Base-by-base conservation (phyloP, 352 stramenopile species). In the Phytopythium sindhum region DNA sequence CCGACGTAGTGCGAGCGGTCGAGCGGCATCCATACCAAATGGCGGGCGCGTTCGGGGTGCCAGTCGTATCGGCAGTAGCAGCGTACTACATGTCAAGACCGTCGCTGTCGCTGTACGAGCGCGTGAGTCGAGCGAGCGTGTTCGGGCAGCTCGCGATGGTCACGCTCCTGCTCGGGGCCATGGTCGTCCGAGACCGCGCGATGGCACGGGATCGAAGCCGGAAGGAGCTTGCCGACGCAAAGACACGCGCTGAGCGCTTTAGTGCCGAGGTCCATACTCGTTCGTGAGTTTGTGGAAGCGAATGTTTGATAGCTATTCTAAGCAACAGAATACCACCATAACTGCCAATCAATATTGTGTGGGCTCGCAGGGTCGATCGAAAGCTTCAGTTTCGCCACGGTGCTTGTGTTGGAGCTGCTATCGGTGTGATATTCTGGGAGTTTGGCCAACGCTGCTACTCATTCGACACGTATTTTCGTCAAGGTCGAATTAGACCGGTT, bases 71-170 rank as follows among this genome's bases (percentile, higher is more conserved):
- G 23, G 52, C 52, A 3, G 52, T 58, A 5, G 31, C 52, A 8
- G 26, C 29, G 52, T 44, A 45, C 19, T 31, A 58, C n/a, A 45
- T 58, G 52, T 45, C 52, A 0, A 23, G 19, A 2, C n/a, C 29
- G n/a, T 3, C 29, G n/a, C 52, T 44, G 21, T 42, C 52, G 5
- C 52, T 58, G 3, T 39, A 29, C 29, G 52, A 58, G 52, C 52
- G 52, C 19, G 29, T 58, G 21, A 42, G 52, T 44, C 52, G 52
- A 23, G 52, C 28, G 9, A 41, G 31, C 29, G 52, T 28, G 31
- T 58, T 44, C 23, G 52, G 52, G 5, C 52, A 58, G 35, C 29
- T 58, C 31, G 52, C 52, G 11, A 42, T 58, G 29, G 35, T 58
- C 23, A 19, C 29, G 11, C 29, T 58, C 4, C 7, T 42, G 31